Conservation (phyloP, 83 land plant genomes). For the Diphasiastrum complanatum region DNA sequence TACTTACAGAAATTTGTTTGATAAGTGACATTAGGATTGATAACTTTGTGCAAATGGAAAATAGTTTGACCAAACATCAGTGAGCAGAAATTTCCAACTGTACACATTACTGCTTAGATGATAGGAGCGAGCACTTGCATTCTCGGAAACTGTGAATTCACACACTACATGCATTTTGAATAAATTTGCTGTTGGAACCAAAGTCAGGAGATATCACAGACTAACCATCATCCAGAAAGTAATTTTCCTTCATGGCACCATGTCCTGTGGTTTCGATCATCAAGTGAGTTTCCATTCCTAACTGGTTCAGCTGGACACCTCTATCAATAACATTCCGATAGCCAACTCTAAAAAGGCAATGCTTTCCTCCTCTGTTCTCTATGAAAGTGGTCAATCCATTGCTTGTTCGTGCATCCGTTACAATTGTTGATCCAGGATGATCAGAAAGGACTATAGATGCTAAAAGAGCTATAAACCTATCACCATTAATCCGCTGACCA, state of each 20-base stretch:
- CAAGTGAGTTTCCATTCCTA: conserved; percentile 47
- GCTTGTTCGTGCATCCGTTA: conserved; percentile 49
- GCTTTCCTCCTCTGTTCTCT: conserved; percentile 32
- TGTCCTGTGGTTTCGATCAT: conserved; percentile 66
- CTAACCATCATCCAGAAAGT: conserved; percentile 56
- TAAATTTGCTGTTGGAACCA: too few species aligned
- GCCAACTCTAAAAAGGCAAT: conserved; percentile 47
- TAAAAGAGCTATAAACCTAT: conserved; percentile 49
- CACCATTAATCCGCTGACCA: conserved; percentile 48
- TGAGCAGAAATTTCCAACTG: too few species aligned
- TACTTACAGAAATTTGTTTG: too few species aligned
- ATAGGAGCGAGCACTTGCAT: too few species aligned
- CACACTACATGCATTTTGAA: too few species aligned
- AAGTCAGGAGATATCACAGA: too few species aligned
- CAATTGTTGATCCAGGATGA: conserved; percentile 43
- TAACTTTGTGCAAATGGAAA: too few species aligned
- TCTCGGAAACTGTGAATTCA: too few species aligned
- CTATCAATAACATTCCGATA: conserved; percentile 55
- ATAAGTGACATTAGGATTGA: too few species aligned
- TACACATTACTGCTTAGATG: too few species aligned
- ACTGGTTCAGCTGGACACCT: conserved; percentile 42
- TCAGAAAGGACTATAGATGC: conserved; percentile 43
- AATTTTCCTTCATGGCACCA: conserved; percentile 59
- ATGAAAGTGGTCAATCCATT: conserved; percentile 38
- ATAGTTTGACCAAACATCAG: too few species aligned